Evolutionary conservation across 345 rosid genomes (phyloP).

Genomic region (Brassica juncea): DNA sequence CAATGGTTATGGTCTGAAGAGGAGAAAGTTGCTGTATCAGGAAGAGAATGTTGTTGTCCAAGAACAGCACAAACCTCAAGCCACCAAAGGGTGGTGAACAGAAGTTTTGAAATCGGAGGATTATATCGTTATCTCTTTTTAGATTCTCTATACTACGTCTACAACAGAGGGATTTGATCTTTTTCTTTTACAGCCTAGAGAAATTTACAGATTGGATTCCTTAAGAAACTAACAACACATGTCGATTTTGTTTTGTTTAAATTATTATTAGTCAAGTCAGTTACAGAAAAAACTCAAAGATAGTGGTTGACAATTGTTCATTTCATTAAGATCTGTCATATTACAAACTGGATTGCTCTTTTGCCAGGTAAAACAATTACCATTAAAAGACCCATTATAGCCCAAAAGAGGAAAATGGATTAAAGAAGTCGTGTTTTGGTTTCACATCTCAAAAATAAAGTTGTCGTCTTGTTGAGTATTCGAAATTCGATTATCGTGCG

Average conservation of each 20-base stretch:
- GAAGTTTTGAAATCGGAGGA: not conserved
- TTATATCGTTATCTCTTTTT: not conserved
- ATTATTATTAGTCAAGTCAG: not conserved
- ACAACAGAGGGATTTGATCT: not conserved
- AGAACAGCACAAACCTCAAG: conserved; percentile 42
- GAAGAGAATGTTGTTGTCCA: not conserved
- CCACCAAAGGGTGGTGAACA: conserved; percentile 42
- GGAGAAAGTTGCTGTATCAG: conserved; percentile 63
- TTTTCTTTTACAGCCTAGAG: not conserved
- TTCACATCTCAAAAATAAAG: not conserved
- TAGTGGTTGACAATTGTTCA: not conserved
- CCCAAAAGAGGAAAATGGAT: not conserved
- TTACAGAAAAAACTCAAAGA: not conserved
- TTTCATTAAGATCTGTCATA: not conserved
- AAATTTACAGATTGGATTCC: conserved; percentile 21
- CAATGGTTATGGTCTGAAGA: conserved; percentile 68
- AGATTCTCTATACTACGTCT: not conserved
- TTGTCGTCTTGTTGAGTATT: not conserved
- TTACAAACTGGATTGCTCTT: conserved; percentile 6
- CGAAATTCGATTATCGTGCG: not conserved
- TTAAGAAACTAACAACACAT: not conserved
- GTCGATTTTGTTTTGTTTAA: not conserved
- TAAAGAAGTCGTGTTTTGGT: not conserved
- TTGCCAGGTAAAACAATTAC: not conserved
- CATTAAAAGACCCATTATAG: not conserved